phyloP scores from a whole-genome alignment of 495 filamentous ascomycete species.

The Annulohypoxylon bovei region DNA sequence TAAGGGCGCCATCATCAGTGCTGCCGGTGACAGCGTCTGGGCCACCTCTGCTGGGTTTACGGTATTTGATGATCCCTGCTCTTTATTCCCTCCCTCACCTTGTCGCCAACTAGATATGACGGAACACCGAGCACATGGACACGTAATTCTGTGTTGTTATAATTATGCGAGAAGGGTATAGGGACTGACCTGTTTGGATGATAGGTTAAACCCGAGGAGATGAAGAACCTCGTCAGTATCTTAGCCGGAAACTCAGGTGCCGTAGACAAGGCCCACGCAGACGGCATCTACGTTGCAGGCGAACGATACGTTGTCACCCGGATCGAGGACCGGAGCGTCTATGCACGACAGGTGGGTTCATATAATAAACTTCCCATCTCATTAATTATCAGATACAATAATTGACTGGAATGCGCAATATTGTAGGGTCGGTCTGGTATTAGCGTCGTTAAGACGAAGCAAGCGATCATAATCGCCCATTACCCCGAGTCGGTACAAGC shows the following conservation, averaged over 20 bases:
- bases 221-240: slow-evolving; percentile 63
- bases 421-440: slow-evolving; percentile 82
- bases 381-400: neutral
- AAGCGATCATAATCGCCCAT: slow-evolving; percentile 87
- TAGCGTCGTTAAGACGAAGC: slow-evolving; percentile 79
- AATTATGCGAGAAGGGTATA: neutral
- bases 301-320: slow-evolving; percentile 76
- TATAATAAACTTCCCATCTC: neutral
- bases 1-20: slow-evolving; percentile 87
- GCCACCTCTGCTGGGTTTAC: slow-evolving; percentile 74
- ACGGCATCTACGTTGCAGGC: slow-evolving; percentile 76
- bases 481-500: slow-evolving; percentile 76
- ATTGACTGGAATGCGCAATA: slow-evolving; percentile 5
- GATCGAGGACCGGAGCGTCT: slow-evolving; percentile 79
- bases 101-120: slow-evolving; percentile 1
- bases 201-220: slow-evolving; percentile 69
- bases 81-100: neutral
- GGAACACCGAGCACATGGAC: neutral
- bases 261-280: slow-evolving; percentile 55
- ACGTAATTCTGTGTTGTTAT: neutral
- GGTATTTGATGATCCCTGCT: slow-evolving; percentile 58
- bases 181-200: slow-evolving; percentile 11
- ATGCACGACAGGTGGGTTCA: slow-evolving; percentile 80
- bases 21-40: slow-evolving; percentile 84
- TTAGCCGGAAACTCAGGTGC: slow-evolving; percentile 57